phyloP scores from a whole-genome alignment of 2,329 filamentous ascomycete genomes.

The Cladosporium velox region DNA sequence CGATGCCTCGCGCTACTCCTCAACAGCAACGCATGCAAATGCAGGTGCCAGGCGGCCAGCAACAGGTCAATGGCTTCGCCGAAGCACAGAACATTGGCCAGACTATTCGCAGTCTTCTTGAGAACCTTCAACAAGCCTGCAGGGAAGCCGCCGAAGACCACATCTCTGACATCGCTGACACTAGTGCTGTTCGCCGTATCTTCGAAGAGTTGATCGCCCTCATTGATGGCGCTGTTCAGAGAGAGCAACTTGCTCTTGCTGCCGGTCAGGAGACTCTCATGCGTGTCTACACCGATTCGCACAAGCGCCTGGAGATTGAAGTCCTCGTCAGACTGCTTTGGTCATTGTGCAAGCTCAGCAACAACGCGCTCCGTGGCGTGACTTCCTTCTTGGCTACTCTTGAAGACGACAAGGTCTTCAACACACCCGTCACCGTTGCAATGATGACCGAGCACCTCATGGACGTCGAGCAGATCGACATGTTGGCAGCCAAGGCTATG shows the following conservation, averaged over 20 bases:
- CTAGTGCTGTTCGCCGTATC: conserved; percentile 57
- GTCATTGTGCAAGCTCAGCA: conserved; percentile 63
- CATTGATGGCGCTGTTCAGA: conserved; percentile 56
- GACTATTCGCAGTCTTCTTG: conserved; percentile 55
- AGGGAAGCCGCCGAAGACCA: conserved; percentile 60
- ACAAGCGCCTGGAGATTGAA: conserved; percentile 61
- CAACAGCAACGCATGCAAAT: conserved; percentile 52
- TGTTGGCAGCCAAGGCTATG: conserved; percentile 72
- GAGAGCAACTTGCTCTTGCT: conserved; percentile 57
- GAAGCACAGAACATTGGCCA: conserved; percentile 57
- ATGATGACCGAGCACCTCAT: conserved; percentile 62
- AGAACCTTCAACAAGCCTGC: conserved; percentile 58
- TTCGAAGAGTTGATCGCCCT: conserved; percentile 59
- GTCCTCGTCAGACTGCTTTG: conserved; percentile 62
- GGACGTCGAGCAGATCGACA: conserved; percentile 60
- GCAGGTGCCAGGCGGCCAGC: conserved; percentile 38
- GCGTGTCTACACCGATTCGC: conserved; percentile 57
- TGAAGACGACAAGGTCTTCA: conserved; percentile 64
- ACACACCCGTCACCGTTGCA: conserved; percentile 61
- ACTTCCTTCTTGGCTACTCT: conserved; percentile 52
- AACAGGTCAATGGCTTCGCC: conserved; percentile 62
- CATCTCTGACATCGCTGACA: conserved; percentile 58
- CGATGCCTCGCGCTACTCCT: conserved; percentile 59
- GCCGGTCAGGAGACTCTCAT: conserved; percentile 51
- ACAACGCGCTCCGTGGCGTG: conserved; percentile 56